These are phyloP conservation scores for Clohesyomyces aquaticus DNA, from an alignment of 495 filamentous ascomycete genomes.

Conservation along the genomic window DNA sequence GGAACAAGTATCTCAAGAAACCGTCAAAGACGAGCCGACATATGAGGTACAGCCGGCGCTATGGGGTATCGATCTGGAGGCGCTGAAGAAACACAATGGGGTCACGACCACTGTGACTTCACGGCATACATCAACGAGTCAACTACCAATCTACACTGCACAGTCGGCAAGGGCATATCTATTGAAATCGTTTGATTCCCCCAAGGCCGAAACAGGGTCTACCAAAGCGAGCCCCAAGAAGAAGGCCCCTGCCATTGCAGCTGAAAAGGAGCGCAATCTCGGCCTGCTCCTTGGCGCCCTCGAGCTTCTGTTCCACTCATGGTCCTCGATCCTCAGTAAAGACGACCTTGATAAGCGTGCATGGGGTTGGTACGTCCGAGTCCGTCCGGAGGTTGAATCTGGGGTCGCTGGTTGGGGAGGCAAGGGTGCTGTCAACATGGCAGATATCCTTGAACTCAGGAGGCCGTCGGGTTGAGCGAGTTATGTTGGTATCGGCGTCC, in stretches of 20 bases:
- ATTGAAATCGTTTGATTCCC: constrained; percentile 60
- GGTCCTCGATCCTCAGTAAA: constrained; percentile 59
- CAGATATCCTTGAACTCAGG: constrained; percentile 66
- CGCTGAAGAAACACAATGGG: constrained; percentile 54
- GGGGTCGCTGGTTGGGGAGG: constrained; percentile 80
- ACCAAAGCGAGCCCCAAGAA: constrained; percentile 30
- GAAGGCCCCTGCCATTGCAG: constrained; percentile 49
- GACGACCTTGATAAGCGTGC: constrained; percentile 72
- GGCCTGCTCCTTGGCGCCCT: constrained; percentile 67
- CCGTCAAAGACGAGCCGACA: constrained; percentile 32
- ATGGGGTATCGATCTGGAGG: constrained; percentile 80
- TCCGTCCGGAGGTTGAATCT: constrained; percentile 71
- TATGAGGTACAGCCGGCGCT: constrained; percentile 57
- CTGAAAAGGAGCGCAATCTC: constrained; percentile 66
- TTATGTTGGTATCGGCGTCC: background rate
- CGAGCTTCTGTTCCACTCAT: constrained; percentile 70
- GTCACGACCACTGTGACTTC: constrained; percentile 17
- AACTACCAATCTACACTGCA: constrained; percentile 68
- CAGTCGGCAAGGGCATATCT: constrained; percentile 65
- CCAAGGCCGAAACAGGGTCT: constrained; percentile 25
- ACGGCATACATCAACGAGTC: constrained; percentile 37
- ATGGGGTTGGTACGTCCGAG: constrained; percentile 78
- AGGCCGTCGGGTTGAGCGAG: constrained; percentile 8
- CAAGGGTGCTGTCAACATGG: constrained; percentile 69
- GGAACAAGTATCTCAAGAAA: constrained; percentile 41